Evolutionary conservation across 768 basidiomycete genomes (phyloP).

Genomic region (Mycena sanguinolenta): DNA sequence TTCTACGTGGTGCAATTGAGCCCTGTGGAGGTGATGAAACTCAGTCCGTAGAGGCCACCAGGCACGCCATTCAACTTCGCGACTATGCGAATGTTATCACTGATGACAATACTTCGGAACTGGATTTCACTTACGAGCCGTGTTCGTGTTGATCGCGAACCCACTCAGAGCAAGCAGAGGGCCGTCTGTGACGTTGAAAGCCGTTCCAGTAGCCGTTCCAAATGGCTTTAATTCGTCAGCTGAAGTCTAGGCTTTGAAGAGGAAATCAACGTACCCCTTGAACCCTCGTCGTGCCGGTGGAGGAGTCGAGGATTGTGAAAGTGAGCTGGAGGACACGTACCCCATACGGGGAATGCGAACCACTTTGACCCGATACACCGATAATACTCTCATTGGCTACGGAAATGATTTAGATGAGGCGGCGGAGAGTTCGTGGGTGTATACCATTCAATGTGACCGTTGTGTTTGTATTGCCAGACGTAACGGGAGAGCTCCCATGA

Average conservation of each 20-base stretch:
- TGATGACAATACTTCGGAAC: neutral
- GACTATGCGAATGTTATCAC: conserved; percentile 9
- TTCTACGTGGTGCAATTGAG: too few species aligned
- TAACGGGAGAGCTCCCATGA: conserved; percentile 13
- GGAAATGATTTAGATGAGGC: neutral
- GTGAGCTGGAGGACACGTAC: conserved; percentile 12
- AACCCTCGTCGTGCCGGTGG: conserved; percentile 16
- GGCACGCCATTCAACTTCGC: neutral
- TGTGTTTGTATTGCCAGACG: conserved; percentile 3
- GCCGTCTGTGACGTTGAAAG: conserved; percentile 12
- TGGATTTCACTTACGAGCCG: conserved; percentile 10
- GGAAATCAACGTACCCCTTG: neutral
- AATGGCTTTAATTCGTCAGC: conserved; percentile 17
- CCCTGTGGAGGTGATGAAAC: conserved; percentile 13
- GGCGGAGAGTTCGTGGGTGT: neutral
- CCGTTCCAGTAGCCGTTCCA: conserved; percentile 14
- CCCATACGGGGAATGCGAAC: conserved; percentile 4
- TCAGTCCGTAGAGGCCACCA: conserved; percentile 20
- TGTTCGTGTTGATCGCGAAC: conserved; percentile 15
- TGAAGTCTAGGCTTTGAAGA: conserved; percentile 8
- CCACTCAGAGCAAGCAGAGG: conserved; percentile 10
- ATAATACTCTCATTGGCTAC: conserved; percentile 16
- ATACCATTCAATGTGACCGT: conserved; percentile 11
- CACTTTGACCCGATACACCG: conserved; percentile 14
- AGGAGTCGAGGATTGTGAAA: conserved; percentile 13